Base-by-base conservation (phyloP, 768 basidiomycete species). In the Cystofilobasidium bisporidii region DNA sequence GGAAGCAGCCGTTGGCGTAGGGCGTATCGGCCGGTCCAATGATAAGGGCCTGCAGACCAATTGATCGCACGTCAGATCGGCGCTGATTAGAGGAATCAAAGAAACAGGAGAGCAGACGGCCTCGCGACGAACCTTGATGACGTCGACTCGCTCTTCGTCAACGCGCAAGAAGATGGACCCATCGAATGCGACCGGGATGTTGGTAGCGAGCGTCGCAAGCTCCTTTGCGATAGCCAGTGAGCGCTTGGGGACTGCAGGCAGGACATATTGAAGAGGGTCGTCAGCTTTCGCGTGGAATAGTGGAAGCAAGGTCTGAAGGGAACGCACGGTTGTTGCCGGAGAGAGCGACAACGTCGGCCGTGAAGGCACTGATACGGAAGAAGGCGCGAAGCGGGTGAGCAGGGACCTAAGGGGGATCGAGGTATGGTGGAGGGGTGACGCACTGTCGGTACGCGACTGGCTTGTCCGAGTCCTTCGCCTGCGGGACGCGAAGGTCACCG, bases 81-180 rank as follows among this genome's bases (percentile, higher is more conserved):
- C n/a, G n/a, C n/a, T n/a, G n/a, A n/a, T n/a, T n/a, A n/a, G n/a
- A n/a, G n/a, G n/a, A n/a, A n/a, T n/a, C n/a, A n/a, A n/a, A n/a
- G n/a, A n/a, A n/a, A n/a, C n/a, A n/a, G n/a, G n/a, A n/a, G n/a
- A n/a, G n/a, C n/a, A n/a, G n/a, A n/a, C n/a, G n/a, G n/a, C n/a
- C 17, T 91, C 3, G 89, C 45, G 64, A 77, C n/a, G 40, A 28
- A 87, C 88, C 74, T 93, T 94, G 77, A 93, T 91, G 57, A 93
- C 82, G 74, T 92, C 91, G 18, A 92, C 89, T 17, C 91, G 84
- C 20, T 83, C 86, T 79, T 96, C 93, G 75, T 97, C 93, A 5
- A 94, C 91, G 61, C 88, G 83, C 67, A 97, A 78, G 79, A 94
- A 96, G 71, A 97, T 86, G 1, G 90, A 93, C 6, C 92, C 94